A percentile compares a stretch with the other conserved stretches of the same genome.
Conservation (phyloP, 208 protist species). For the Strigomonas culicis region DNA sequence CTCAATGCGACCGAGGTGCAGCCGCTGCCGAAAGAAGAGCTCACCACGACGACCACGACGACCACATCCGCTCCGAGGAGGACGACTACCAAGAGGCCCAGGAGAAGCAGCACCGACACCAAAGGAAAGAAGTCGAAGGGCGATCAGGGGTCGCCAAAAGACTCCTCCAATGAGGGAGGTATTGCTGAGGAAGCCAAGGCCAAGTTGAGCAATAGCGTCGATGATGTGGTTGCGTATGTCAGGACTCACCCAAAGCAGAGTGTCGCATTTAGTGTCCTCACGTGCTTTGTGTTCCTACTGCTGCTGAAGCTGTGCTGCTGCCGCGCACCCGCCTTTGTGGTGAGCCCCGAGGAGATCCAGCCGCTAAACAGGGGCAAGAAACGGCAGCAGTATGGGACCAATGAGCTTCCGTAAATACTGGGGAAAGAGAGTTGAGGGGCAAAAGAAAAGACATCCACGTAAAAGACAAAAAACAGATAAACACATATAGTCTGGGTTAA, state of each 20-base stretch:
- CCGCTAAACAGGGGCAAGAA: conserved; percentile 19
- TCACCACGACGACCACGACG: neutral
- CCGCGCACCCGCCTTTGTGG: conserved; percentile 32
- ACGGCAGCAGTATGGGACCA: conserved; percentile 28
- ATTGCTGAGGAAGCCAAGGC: neutral
- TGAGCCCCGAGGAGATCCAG: conserved; percentile 37
- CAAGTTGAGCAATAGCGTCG: neutral
- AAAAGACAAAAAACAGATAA: no score
- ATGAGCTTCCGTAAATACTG: neutral
- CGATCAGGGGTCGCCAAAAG: neutral
- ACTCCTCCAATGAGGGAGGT: neutral
- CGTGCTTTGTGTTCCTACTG: conserved; percentile 19
- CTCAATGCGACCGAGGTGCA: neutral
- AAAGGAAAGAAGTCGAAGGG: neutral
- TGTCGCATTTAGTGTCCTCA: neutral
- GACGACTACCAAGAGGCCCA: conserved; percentile 16
- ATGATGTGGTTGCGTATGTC: neutral
- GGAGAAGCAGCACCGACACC: neutral
- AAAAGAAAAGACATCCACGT: neutral
- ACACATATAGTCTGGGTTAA: no score
- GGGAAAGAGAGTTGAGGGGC: neutral
- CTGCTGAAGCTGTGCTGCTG: conserved; percentile 22
- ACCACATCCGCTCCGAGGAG: neutral
- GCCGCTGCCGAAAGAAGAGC: neutral
- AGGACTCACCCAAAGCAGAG: conserved; percentile 5